phyloP scores from a whole-genome alignment of 2,329 filamentous ascomycete species.

The Diaporthe sp. region DNA sequence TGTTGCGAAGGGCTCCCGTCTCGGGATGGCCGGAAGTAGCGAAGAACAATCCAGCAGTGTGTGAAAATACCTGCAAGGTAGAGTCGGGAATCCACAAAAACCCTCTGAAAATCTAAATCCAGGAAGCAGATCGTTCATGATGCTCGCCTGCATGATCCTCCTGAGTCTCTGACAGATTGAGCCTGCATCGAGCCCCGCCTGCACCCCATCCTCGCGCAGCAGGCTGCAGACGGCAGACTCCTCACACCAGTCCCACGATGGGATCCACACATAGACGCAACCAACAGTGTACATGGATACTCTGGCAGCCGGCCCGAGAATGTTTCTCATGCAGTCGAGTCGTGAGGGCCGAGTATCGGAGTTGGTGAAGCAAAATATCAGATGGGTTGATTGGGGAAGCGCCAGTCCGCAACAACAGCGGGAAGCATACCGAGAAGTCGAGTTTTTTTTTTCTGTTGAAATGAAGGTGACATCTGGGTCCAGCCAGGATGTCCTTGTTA shows the following conservation, averaged over 20 bases:
- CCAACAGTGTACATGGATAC: neutral
- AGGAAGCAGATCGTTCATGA: slow-evolving; percentile 23
- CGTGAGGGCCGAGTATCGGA: slow-evolving; percentile 22
- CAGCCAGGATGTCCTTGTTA: slow-evolving; percentile 14
- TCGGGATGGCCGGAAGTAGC: neutral
- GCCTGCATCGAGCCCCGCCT: slow-evolving; percentile 13
- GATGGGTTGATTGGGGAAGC: neutral
- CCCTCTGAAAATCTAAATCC: slow-evolving; percentile 3
- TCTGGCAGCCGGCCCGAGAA: slow-evolving; percentile 24
- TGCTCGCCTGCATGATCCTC: slow-evolving; percentile 32
- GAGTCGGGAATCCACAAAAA: slow-evolving; percentile 2
- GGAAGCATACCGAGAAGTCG: slow-evolving; percentile 14
- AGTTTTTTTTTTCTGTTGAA: neutral
- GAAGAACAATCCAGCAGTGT: slow-evolving; percentile 1
- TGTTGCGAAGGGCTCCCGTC: neutral
- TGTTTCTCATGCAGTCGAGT: slow-evolving; percentile 8
- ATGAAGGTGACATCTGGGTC: slow-evolving; percentile 22
- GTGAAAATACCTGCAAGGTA: neutral
- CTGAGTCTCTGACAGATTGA: slow-evolving; percentile 24
- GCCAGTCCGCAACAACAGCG: neutral
- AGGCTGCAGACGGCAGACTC: slow-evolving; percentile 14
- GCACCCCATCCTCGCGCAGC: slow-evolving; percentile 20
- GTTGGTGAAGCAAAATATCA: slow-evolving; percentile 10
- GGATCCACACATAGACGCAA: neutral
- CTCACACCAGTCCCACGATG: neutral